Base-by-base conservation (phyloP, 257 asterid genomes). In the Euphrasia confusa region DNA sequence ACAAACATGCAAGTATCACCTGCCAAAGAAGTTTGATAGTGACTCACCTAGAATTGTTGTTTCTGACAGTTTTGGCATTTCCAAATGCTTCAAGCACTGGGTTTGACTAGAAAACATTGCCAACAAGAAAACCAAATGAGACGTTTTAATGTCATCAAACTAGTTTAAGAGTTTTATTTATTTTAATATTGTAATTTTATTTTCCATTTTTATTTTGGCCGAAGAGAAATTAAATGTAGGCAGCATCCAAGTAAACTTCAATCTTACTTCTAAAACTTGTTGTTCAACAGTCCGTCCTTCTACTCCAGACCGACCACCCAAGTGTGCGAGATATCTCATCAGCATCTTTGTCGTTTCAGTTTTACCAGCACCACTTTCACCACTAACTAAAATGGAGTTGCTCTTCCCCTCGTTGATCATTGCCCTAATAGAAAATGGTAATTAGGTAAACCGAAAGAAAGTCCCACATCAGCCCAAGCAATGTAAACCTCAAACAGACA, bases 301-400 rank as follows among this genome's bases (percentile, higher is more conserved):
- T 54, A 95, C 80, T 65, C 90, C 94, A 80, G 82, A 89, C 70
- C 88, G 93, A 60, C 99, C 99, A 18, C 99, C 99, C 85, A 93
- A 71, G 81, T 78, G 83, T 61, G 99, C 99, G 63, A 93, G 96
- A 75, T 89, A 92, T 18, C 71, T 83, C 99, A 93, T 93, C 78
- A 93, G 97, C 99, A 93, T 93, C 87, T 89, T 92, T 47, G 99
- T 89, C 24, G 97, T 92, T 86, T 92, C 96, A 9, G 99, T 92
- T 80, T 92, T 92, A 67, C 99, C 99, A 45, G 99, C 97, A 67
- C 99, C 99, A 79, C 99, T 92, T 84, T 92, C 99, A 66, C 99
- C 99, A 69, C 99, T 92, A 7, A 92, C 99, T 64, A 92, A 73
- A 65, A 92, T 92, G 21, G 99, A 82, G 72, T 92, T 92, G 76